Percentiles rank a stretch among this genome's conserved stretches.
Conservation (phyloP, 345 rosid genomes). For the Gossypium bickii region DNA sequence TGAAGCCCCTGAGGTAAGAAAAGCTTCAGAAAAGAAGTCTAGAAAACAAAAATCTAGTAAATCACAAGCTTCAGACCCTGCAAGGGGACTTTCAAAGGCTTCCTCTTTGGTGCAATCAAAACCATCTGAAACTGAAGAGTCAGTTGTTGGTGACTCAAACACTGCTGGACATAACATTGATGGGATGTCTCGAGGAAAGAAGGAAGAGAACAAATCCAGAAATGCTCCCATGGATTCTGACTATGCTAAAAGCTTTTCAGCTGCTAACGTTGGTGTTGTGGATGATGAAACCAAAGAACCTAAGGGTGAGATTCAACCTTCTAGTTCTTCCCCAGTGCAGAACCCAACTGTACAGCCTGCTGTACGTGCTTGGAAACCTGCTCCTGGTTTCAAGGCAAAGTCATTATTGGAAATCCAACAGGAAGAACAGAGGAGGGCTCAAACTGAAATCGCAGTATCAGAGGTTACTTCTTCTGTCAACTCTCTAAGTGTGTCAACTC, state of each 20-base stretch:
- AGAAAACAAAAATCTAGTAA: constrained; percentile 70
- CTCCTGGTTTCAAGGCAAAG: constrained; percentile 92
- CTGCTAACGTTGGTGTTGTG: constrained; percentile 22
- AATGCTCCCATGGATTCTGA: constrained; percentile 34
- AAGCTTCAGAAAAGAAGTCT: constrained; percentile 74
- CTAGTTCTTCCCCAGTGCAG: constrained; percentile 27
- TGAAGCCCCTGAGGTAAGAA: constrained; percentile 57
- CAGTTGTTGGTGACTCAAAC: constrained; percentile 29
- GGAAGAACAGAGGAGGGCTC: constrained; percentile 80
- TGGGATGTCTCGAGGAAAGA: constrained; percentile 25
- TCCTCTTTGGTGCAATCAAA: constrained; percentile 37
- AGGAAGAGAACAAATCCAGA: constrained; percentile 27
- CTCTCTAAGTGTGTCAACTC: constrained; percentile 42
- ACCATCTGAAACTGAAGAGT: constrained; percentile 40
- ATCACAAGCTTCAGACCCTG: constrained; percentile 49
- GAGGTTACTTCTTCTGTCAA: constrained; percentile 40
- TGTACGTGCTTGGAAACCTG: constrained; percentile 90
- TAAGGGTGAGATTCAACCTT: constrained; percentile 30
- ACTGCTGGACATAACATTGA: constrained; percentile 19
- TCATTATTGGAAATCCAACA: constrained; percentile 93
- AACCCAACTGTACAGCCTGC: constrained; percentile 32
- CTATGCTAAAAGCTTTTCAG: constrained; percentile 25
- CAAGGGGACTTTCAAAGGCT: constrained; percentile 43
- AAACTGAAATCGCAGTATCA: constrained; percentile 49
- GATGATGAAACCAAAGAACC: constrained; percentile 34